Evolutionary conservation across 2,329 filamentous ascomycete genomes (phyloP).

Genomic region (Xylariaceae sp.): DNA sequence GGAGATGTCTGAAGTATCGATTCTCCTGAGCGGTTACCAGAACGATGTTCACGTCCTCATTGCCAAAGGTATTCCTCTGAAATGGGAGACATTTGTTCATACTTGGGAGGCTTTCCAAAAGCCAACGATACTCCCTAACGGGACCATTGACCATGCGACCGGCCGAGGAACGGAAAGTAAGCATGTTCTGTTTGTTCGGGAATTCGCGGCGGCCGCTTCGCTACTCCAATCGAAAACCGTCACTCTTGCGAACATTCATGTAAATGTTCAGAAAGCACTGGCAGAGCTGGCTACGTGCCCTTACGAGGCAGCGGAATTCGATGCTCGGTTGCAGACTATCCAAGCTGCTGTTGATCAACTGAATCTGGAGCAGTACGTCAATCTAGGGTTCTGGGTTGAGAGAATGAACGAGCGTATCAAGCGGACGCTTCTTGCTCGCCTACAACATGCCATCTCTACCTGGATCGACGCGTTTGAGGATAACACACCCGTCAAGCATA

Average conservation of each 20-base stretch:
- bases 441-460: conserved; percentile 75
- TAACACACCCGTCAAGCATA: conserved; percentile 38
- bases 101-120: conserved; percentile 86
- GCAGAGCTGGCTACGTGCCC: conserved; percentile 77
- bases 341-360: conserved; percentile 93
- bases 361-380: conserved; percentile 93
- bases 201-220: conserved; percentile 83
- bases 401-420: conserved; percentile 84
- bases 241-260: conserved; percentile 70
- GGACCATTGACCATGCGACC: conserved; percentile 53
- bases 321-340: conserved; percentile 73
- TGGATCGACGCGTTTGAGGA: conserved; percentile 87
- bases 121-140: conserved; percentile 50
- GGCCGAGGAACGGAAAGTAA: conserved; percentile 67
- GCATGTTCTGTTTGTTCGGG: conserved; percentile 92
- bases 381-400: conserved; percentile 84
- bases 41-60: conserved; percentile 84
- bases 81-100: conserved; percentile 98
- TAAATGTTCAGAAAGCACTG: conserved; percentile 75
- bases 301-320: conserved; percentile 76
- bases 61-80: conserved; percentile 77
- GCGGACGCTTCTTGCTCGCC: conserved; percentile 67
- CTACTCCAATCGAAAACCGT: conserved; percentile 83
- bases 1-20: conserved; percentile 79
- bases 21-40: conserved; percentile 83